Percentiles rank a stretch among this genome's conserved stretches.
Evolutionary conservation across 148 eudicot genomes (phyloP).

Genomic region (Limonium bicolor): DNA sequence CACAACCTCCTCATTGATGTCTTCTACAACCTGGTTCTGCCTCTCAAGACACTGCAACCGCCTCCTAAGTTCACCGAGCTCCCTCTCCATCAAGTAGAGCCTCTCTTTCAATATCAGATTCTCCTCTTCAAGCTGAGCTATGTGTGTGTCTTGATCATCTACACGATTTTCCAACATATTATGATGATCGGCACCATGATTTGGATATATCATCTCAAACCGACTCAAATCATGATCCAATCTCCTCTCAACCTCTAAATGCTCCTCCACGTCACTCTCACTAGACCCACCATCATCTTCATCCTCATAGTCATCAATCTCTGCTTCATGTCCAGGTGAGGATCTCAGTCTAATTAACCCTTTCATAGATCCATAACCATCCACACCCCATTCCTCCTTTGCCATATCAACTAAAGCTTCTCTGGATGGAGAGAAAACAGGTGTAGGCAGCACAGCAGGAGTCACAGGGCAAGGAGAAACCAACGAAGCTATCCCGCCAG

Average conservation of each 20-base stretch:
- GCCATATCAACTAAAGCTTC: conserved; percentile 93
- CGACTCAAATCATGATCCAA: conserved; percentile 89
- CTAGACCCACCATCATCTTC: conserved; percentile 72
- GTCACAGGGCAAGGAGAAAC: conserved; percentile 83
- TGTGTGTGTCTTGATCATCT: conserved; percentile 92
- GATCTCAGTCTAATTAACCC: conserved; percentile 81
- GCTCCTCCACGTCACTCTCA: conserved; percentile 96
- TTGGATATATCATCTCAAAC: conserved; percentile 83
- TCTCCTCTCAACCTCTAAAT: conserved; percentile 94
- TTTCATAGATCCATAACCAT: conserved; percentile 97
- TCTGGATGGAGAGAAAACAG: conserved; percentile 72
- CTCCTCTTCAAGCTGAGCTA: conserved; percentile 82
- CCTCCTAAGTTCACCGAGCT: conserved; percentile 68
- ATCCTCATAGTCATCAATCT: conserved; percentile 52
- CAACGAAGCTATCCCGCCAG: conserved; percentile 72
- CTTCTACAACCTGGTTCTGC: conserved; percentile 31
- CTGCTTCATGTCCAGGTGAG: conserved; percentile 43
- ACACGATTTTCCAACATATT: conserved; percentile 72
- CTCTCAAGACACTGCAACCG: conserved; percentile 65
- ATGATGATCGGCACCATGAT: conserved; percentile 33
- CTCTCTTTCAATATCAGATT: conserved; percentile 77
- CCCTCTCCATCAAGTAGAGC: conserved; percentile 85
- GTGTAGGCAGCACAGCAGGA: conserved; percentile 83
- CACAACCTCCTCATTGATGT: conserved; percentile 51
- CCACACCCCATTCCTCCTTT: conserved; percentile 98